Base-by-base conservation (phyloP, 2,329 filamentous ascomycete genomes). In the Claviceps sorghi region DNA sequence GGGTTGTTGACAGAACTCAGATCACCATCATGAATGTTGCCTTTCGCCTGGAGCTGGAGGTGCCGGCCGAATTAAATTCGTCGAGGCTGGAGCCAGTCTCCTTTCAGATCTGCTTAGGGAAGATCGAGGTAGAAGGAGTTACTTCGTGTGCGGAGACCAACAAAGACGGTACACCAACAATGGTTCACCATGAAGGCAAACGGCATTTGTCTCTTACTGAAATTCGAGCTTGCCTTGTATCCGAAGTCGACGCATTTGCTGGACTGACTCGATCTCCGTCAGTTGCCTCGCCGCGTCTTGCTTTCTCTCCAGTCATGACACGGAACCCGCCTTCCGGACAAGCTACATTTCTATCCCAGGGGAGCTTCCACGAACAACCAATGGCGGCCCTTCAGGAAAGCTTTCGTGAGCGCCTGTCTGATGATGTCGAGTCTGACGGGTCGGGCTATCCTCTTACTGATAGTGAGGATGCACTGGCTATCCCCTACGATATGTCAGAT, bases 1-100 rank as follows among this genome's bases (percentile, higher is more conserved):
- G 85, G 32, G 80, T 90, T 48, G 70, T 84, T 29, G 85, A 93
- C 65, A 77, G 86, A 46, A 73, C 83, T 52, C 79, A 86, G 61
- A 69, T 91, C 29, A 73, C 72, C 49, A 79, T 91, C 53, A 77
- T 75, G 49, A 75, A 79, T 29, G 76, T 91, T 52, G 76, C 74
- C 11, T 75, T 89, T 56, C 79, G 82, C 59, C 68, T 89, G 19
- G 82, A 87, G 58, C 69, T 82, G 42, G 72, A 80, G 48, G 67
- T 80, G 9, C 74, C 76, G 2, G 63, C 73, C 34, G 74, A 83
- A 54, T 61, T 69, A 53, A 65, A 63, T 58, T 64, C 68, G n/a
- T 61, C 71, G 3, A 64, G 68, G 2, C 69, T 74, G 5, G 78
- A 84, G 57, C 62, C 75, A 1, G 74, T 83, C 3, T 82, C 82